A percentile compares a stretch with the other conserved stretches of the same genome.
Evolutionary conservation across 768 basidiomycete genomes (phyloP).

Genomic region (Porphyrellus cyaneotinctus): DNA sequence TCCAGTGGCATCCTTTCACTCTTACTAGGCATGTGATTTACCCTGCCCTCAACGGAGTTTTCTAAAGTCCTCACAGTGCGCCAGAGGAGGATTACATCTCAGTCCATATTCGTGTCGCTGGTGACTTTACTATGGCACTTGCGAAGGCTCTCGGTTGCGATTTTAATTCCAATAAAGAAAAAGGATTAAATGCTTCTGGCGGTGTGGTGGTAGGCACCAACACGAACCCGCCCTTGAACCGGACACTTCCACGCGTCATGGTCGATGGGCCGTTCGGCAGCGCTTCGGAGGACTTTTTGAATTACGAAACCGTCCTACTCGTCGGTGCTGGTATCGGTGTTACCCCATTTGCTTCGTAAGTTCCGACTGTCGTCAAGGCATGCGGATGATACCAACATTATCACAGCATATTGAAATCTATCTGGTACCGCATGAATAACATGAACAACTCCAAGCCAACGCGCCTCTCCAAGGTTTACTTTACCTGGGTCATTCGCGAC

Average conservation of each 20-base stretch:
- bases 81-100: slow-evolving; percentile 96
- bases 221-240: slow-evolving; percentile 58
- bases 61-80: slow-evolving; percentile 45
- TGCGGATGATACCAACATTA: slow-evolving; percentile 1
- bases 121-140: slow-evolving; percentile 85
- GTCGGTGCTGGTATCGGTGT: slow-evolving; percentile 96
- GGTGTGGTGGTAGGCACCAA: slow-evolving; percentile 60
- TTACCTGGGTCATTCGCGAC: slow-evolving; percentile 94
- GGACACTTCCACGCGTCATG: slow-evolving; percentile 87
- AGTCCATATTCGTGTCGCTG: slow-evolving; percentile 88
- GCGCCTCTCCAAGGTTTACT: slow-evolving; percentile 86
- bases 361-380: slow-evolving; percentile 3
- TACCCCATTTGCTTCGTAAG: slow-evolving; percentile 93
- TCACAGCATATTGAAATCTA: slow-evolving; percentile 76
- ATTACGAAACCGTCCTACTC: slow-evolving; percentile 83
- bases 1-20: slow-evolving; percentile 98
- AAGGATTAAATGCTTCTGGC: slow-evolving; percentile 41
- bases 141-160: slow-evolving; percentile 82
- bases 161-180: slow-evolving; percentile 54
- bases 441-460: slow-evolving; percentile 71
- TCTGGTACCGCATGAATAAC: slow-evolving; percentile 97
- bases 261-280: slow-evolving; percentile 94
- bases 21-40: slow-evolving; percentile 58
- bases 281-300: slow-evolving; percentile 88
- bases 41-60: neutral